These are phyloP conservation scores for Nicotiana obtusifolia DNA, from an alignment of 257 asterid species.

Conservation along the genomic window DNA sequence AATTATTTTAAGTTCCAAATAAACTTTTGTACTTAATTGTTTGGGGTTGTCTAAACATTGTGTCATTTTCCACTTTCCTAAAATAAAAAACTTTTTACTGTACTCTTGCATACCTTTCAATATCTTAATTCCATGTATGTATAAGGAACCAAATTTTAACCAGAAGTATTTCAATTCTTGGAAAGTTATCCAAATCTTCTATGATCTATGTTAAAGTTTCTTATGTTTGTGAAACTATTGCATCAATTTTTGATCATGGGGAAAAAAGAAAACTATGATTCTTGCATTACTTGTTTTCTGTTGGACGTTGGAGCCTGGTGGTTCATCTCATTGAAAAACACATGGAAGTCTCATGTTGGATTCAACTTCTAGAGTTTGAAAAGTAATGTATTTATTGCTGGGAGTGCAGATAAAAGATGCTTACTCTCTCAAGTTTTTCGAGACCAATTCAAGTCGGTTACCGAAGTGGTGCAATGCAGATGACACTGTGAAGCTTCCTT, in stretches of 20 bases:
- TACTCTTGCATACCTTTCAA: not conserved
- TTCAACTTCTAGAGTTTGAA: not conserved
- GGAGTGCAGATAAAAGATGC: conserved; percentile 83
- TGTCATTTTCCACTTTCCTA: not conserved
- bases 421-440: conserved; percentile 64
- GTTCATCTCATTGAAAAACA: not conserved
- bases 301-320: not conserved
- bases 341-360: not conserved
- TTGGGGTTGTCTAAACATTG: not conserved
- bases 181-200: not conserved
- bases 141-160: not conserved
- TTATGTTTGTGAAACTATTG: not conserved
- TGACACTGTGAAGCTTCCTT: conserved; percentile 72
- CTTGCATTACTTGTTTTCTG: not conserved
- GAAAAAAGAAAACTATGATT: not conserved
- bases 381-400: not conserved
- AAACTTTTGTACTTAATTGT: not conserved
- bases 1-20: not conserved
- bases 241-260: not conserved
- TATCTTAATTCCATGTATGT: not conserved
- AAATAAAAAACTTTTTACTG: not conserved
- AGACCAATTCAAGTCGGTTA: conserved; percentile 62
- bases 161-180: not conserved
- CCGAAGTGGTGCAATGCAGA: conserved; percentile 91
- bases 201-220: not conserved